Evolutionary conservation across 2,329 filamentous ascomycete genomes (phyloP), one percentile per base, ranked within the genome.

Genomic region (Aureobasidium melanogenum): DNA sequence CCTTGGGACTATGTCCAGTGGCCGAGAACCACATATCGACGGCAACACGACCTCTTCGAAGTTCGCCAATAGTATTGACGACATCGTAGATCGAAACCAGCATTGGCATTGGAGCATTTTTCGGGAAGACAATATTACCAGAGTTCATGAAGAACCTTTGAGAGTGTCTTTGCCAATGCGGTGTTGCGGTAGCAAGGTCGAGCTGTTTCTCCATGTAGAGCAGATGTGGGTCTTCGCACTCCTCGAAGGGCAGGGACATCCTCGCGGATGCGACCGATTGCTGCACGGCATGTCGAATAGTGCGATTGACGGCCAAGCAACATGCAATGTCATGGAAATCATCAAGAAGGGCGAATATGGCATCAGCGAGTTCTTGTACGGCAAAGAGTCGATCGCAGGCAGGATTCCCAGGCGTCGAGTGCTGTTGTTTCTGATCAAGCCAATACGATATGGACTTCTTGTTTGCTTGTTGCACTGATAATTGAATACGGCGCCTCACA

Each of bases 1-100:
- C 52, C 10, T 17, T 28, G 34, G 52, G 52, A 4, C 26, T 30
- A 10, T 56, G 52, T 17, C 39, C n/a, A 26, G 38, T n/a, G 32
- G 38, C 17, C 38, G 52, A 56, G 52, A 56, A 56, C n/a, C 38
- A 26, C 28, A 56, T 56, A 39, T 56, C 52, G 38, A 56, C 39
- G 34, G 52, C 43, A 5, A 54, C 22, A 28, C 50, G 50, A 28
- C n/a, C 8, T 54, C 14, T n/a, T 5, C 38, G 22, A 24, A 15
- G 52, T 32, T 44, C 39, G 10, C 52, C 52, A 3, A 56, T 43
- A 12, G 52, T 32, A n/a, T 44, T 44, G 26, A 22, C 24, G 1
- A 56, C 12, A 14, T 56, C 38, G 7, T 56, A 44, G 26, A 34
- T 34, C 5, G 52, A 56, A 14, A 56, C 19, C 14, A 56, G 26